These are phyloP conservation scores for Coemansia sp. DNA, from an alignment of 192 early-diverging fungal genomes.

Conservation along the genomic window DNA sequence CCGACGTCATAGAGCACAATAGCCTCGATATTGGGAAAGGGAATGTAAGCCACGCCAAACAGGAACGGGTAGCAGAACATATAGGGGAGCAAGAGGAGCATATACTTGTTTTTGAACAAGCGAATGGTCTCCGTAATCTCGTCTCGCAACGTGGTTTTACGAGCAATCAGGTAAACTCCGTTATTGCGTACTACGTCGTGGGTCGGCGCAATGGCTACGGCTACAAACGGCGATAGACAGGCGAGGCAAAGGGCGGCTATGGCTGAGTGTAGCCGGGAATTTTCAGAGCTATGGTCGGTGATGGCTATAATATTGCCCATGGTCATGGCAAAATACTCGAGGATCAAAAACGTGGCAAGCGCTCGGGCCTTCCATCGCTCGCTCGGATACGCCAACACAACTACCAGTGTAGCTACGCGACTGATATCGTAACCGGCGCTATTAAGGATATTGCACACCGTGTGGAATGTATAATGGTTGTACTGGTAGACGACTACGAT, in stretches of 20 bases:
- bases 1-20: conserved; percentile 43
- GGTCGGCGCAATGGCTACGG: conserved; percentile 31
- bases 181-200: conserved; percentile 38
- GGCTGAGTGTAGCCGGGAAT: conserved; percentile 14
- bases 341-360: conserved; percentile 25
- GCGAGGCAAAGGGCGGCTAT: conserved; percentile 21
- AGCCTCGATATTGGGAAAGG: conserved; percentile 22
- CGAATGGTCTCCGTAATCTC: conserved; percentile 24
- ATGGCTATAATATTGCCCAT: conserved; percentile 37
- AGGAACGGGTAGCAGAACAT: conserved; percentile 45
- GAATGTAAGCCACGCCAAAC: conserved; percentile 30
- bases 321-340: conserved; percentile 36
- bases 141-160: conserved; percentile 14
- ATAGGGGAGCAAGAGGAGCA: conserved; percentile 38
- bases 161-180: conserved; percentile 44
- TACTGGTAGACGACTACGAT: conserved; percentile 27
- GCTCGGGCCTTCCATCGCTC: conserved; percentile 42
- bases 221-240: conserved; percentile 30
- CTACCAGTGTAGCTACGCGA: conserved; percentile 35
- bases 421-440: conserved; percentile 26
- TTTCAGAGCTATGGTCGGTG: conserved; percentile 12
- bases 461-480: conserved; percentile 11
- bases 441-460: conserved; percentile 15
- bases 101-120: conserved; percentile 31
- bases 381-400: conserved; percentile 36